These are phyloP conservation scores for Globisporangium abappressorium DNA, from an alignment of 352 stramenopile genomes.

Conservation along the genomic window DNA sequence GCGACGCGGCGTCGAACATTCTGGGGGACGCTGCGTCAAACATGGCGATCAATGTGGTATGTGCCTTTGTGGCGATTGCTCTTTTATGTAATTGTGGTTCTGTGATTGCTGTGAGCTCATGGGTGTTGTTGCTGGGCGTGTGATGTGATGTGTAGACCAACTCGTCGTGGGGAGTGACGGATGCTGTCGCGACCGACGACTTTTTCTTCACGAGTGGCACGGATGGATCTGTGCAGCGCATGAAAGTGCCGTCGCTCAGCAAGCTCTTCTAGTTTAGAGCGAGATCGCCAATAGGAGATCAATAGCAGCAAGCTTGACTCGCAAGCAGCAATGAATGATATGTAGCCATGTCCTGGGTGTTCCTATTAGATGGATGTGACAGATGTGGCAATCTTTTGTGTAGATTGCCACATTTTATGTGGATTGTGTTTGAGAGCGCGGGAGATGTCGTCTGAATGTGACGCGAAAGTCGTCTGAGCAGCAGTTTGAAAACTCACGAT, in stretches of 20 bases:
- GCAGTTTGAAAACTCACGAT: neutral
- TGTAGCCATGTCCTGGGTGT: neutral
- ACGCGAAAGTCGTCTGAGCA: neutral
- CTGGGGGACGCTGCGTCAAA: conserved; percentile 79
- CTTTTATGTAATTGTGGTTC: neutral
- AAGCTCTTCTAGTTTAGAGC: conserved; percentile 14
- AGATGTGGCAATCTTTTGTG: neutral
- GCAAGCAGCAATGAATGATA: neutral
- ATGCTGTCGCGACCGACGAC: conserved; percentile 72
- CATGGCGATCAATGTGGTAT: conserved; percentile 84
- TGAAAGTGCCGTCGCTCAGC: conserved; percentile 52
- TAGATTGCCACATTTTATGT: neutral
- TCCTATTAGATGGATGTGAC: no score
- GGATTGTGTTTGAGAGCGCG: neutral
- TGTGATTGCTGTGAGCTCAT: neutral
- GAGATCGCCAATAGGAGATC: neutral
- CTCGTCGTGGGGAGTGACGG: conserved; percentile 79
- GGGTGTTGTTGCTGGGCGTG: neutral
- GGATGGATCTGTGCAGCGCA: conserved; percentile 78
- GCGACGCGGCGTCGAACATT: conserved; percentile 72
- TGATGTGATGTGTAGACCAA: conserved; percentile 45
- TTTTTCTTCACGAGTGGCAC: conserved; percentile 85
- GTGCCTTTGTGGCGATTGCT: conserved; percentile 13
- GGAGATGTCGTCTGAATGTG: neutral
- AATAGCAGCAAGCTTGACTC: neutral